Percentiles rank a stretch among this genome's conserved stretches.
Conservation (phyloP, 345 rosid genomes). For the Camelina sativa region DNA sequence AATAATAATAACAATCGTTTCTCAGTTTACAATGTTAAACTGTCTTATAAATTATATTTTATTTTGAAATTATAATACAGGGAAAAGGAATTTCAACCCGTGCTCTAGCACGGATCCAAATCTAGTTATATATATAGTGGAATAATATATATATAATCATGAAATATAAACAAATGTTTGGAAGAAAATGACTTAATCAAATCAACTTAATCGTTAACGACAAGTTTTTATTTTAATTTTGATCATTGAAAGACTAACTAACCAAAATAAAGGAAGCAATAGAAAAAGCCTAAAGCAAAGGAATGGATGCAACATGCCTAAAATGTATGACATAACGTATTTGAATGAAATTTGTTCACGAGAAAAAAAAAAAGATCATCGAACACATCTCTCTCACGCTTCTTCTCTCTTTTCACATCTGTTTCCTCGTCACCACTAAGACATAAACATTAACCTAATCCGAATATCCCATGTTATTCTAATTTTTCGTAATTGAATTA, state of each 20-base stretch:
- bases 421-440: conserved; percentile 33
- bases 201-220: background rate
- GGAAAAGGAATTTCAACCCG: too few species aligned
- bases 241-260: background rate
- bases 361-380: conserved; percentile 1
- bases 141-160: background rate
- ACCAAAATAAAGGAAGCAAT: background rate
- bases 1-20: too few species aligned
- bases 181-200: background rate
- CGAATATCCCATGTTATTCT: background rate
- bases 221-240: background rate
- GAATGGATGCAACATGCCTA: conserved; percentile 29
- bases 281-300: conserved; percentile 26
- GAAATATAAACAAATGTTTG: background rate
- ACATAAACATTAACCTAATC: conserved; percentile 37
- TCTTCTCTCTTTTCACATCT: conserved; percentile 42
- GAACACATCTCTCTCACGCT: conserved; percentile 33
- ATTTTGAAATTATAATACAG: too few species aligned
- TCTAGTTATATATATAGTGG: background rate
- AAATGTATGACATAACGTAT: conserved; percentile 42
- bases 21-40: too few species aligned
- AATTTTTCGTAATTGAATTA: background rate
- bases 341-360: conserved; percentile 42
- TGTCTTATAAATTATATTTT: too few species aligned
- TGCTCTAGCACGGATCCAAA: too few species aligned